Evolutionary conservation across 257 asterid species (phyloP), one percentile per base, ranked within the genome.

Genomic region (Lycium ferocissimum): DNA sequence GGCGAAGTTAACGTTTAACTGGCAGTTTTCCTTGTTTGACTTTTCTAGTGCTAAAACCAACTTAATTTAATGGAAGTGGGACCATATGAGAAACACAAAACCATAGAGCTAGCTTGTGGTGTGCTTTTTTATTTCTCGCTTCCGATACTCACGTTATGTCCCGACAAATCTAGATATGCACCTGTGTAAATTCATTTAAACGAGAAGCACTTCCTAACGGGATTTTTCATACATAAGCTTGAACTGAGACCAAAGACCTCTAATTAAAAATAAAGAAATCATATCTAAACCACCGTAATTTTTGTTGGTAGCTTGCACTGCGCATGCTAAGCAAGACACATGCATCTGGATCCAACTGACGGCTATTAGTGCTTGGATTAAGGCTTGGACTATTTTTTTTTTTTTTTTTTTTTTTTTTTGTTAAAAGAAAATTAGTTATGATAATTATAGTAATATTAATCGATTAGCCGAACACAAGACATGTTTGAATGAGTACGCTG

Each of bases 11-110:
- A 47, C 59, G 10, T 37, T 59, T 43, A 72, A 45, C 58, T n/a
- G 15, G 1, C 9, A 66, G 6, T n/a, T 67, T 67, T 67, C 49
- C 75, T 14, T 35, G 61, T 22, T 6, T 75, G 81, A 75, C 61
- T 22, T 73, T 22, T 75, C 61, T 0, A 22, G 59, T 47, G 35
- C 35, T 10, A 43, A 72, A 72, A 45, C 45, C 11, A 51, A 12
- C n/a, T n/a, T 12, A 75, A 49, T 20, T 47, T 49, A 49, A 76
- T 76, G 63, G 2, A 76, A 76, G 82, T 76, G 62, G 62, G 82
- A 51, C 63, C 82, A 51, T 35, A 26, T 22, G 20, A 2, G 11
- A 47, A 20, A 11, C 4, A 2, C 5, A 73, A 47, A 2, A 20
- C 11, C 43, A 75, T 51, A 22, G 62, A 22, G 45, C 10, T 75